Percentiles rank a stretch among this genome's conserved stretches.
Evolutionary conservation across 1,284 basidiomycete genomes (phyloP).

Genomic region (Flammula alnicola): DNA sequence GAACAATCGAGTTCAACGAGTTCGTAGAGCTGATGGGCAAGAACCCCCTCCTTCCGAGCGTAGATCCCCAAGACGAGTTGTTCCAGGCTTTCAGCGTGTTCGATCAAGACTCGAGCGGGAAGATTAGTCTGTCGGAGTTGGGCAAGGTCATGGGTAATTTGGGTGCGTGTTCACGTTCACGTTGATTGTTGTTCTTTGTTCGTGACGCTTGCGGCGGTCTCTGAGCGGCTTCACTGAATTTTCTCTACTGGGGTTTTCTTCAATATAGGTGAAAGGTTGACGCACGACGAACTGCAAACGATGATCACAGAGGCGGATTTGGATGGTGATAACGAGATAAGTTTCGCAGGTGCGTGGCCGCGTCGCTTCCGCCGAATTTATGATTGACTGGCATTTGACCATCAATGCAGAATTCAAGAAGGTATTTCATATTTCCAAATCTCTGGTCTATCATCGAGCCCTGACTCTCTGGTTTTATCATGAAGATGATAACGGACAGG

Average conservation of each 20-base stretch:
- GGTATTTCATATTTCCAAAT: too few relatives aligned
- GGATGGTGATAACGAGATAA: conserved; percentile 92
- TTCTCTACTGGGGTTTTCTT: conserved; percentile 6
- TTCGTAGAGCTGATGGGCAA: conserved; percentile 89
- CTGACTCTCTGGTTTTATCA: too few relatives aligned
- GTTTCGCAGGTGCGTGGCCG: conserved; percentile 70
- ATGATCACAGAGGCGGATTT: conserved; percentile 99
- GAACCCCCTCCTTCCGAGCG: conserved; percentile 47
- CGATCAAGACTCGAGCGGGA: conserved; percentile 79
- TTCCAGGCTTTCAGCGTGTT: conserved; percentile 81
- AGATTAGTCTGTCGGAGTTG: conserved; percentile 75
- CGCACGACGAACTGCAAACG: conserved; percentile 93
- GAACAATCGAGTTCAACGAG: conserved; percentile 89
- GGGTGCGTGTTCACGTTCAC: conserved; percentile 28
- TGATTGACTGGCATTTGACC: background rate
- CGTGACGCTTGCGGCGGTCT: background rate
- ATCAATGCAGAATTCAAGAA: conserved; percentile 67
- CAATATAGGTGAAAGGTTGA: conserved; percentile 82
- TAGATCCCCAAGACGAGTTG: conserved; percentile 72
- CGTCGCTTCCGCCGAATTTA: background rate
- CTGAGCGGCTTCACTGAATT: background rate
- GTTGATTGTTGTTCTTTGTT: background rate
- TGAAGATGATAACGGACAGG: too few relatives aligned
- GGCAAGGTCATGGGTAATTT: conserved; percentile 33
- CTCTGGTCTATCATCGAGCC: too few relatives aligned